A percentile compares a stretch with the other conserved stretches of the same genome.
These are phyloP conservation scores for Aleurites moluccanus DNA, from an alignment of 441 rosid species.

Conservation along the genomic window DNA sequence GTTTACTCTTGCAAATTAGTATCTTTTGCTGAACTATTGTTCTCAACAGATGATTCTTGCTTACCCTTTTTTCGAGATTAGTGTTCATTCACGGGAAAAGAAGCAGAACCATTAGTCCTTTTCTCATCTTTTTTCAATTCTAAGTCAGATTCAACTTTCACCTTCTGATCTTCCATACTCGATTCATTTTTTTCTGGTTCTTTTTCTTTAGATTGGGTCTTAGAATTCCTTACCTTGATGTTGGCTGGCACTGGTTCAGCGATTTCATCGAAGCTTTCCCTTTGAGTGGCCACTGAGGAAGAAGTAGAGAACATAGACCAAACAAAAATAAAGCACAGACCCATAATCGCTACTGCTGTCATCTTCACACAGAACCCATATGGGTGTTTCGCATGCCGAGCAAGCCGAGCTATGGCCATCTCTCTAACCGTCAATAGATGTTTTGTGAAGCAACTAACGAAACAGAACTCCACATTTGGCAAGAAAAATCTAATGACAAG, in stretches of 20 bases:
- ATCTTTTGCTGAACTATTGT: conserved; percentile 34
- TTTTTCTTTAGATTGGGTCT: conserved; percentile 20
- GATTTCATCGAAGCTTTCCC: conserved; percentile 88
- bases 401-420: conserved; percentile 68
- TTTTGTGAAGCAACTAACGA: neutral
- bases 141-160: conserved; percentile 39
- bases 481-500: neutral
- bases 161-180: conserved; percentile 33
- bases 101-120: conserved; percentile 39
- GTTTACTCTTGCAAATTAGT: conserved; percentile 40
- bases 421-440: conserved; percentile 22
- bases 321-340: conserved; percentile 78
- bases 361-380: conserved; percentile 69
- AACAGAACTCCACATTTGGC: conserved; percentile 16
- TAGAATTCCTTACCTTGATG: conserved; percentile 29
- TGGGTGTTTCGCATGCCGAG: conserved; percentile 79
- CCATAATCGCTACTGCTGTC: conserved; percentile 69
- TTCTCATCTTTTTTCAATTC: conserved; percentile 38
- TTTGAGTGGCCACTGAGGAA: conserved; percentile 58
- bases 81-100: conserved; percentile 40
- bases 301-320: conserved; percentile 78
- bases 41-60: conserved; percentile 38
- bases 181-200: conserved; percentile 32
- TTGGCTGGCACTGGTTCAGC: conserved; percentile 69
- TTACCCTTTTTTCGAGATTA: conserved; percentile 47